Base-by-base conservation (phyloP, 352 stramenopile genomes). In the Blastocystis sp. region DNA sequence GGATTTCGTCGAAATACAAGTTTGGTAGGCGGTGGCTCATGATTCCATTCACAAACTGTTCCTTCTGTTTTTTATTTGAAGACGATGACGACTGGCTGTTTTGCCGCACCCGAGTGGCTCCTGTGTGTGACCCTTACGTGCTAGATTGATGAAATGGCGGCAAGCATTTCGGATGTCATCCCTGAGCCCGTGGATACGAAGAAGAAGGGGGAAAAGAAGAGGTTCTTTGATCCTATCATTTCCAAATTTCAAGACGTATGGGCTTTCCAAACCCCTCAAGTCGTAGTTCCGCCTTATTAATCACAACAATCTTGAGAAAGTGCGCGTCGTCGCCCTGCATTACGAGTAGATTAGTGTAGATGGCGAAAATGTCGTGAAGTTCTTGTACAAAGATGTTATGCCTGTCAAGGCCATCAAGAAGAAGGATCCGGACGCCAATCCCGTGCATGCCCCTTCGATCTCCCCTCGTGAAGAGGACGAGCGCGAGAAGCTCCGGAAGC, bases 21-120 rank as follows among this genome's bases (percentile, higher is more conserved):
- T 84, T 84, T 84, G 74, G 74, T 14, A 52, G 9, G 17, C 23
- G 74, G 14, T 84, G 60, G n/a, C 28, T 66, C 28, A n/a, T 84
- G 60, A 14, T 84, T 2, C 74, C 74, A 23, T 84, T 67, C 21
- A 70, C 28, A 7, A 23, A 84, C 34, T 28, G 21, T 28, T 84
- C 21, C 14, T 84, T 84, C 28, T 84, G 74, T 34, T 84, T 84
- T 41, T 40, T 84, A 2, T 70, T 84, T 38, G 74, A 84, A 52
- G 74, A 84, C 69, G 21, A 19, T 5, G n/a, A 84, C 28, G 74
- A 84, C 21, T 34, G 34, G 14, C n/a, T 40, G n/a, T 28, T 59
- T 11, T 84, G 74, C 69, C 38, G n/a, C 1, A 34, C 23, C 38
- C n/a, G 23, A 41, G 74, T 84, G 45, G 34, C 5, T 17, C 9